Base-by-base conservation (phyloP, 805 yeast genomes). In the Wickerhamomyces mucosus region DNA sequence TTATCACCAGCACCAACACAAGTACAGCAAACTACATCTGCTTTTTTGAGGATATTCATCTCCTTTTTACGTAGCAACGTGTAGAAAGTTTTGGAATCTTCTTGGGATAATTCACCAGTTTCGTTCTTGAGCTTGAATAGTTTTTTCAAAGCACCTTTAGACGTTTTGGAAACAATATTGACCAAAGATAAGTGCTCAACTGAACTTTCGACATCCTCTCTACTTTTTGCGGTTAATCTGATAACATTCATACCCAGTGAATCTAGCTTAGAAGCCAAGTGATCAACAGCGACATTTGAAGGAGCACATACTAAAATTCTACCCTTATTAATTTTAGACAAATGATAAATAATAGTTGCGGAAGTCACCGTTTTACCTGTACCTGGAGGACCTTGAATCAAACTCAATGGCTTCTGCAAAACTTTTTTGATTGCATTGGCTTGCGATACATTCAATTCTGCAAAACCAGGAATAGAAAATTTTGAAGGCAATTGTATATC, bases 321-420 rank as follows among this genome's bases (percentile, higher is more conserved):
- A 29, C 72, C 76, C 34, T 71, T 70, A 43, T 71, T 72, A 38
- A 76, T 48, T 36, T 73, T 71, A 3, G 75, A 65, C 33, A 85
- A 59, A 46, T 84, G 95, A 44, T 82, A 78, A 19, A 86, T 72
- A 36, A 88, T 82, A 0, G 94, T 78, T 2, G 95, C 89, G 0
- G 95, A 84, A 0, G 95, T 86, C 12, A 84, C 94, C 1, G 96
- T 88, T 51, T 88, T 88, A 52, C 96, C 96, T 0, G 96, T 88
- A 41, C 95, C 95, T 4, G 96, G 96, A 8, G 96, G 96, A 13
- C 96, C 96, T 54, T 88, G 96, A 39, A 85, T 84, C 42, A 85
- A 64, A 6, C 92, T 72, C 27, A 86, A 61, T 2, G 94, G 95
- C 41, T 74, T 64, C 45, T 69, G 69, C 36, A 85, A 54, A 0